A percentile compares a stretch with the other conserved stretches of the same genome.
These are phyloP conservation scores for Lachnellula occidentalis DNA, from an alignment of 2,329 filamentous ascomycete species.

Conservation along the genomic window DNA sequence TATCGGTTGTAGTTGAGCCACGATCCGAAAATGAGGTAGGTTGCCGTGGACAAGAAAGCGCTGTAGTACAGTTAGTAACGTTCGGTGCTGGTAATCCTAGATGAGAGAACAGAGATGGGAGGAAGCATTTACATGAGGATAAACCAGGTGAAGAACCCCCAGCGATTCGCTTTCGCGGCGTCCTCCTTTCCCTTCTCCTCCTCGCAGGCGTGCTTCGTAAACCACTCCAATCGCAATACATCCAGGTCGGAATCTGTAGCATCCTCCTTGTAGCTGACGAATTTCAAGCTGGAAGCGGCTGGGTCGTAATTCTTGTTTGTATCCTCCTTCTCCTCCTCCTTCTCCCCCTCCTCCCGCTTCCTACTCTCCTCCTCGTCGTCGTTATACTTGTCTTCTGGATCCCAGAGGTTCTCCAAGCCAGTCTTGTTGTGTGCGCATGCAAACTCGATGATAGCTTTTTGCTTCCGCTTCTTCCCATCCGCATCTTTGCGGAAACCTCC, in stretches of 20 bases:
- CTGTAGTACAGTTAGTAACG: slow-evolving; percentile 39
- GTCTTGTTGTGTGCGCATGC: slow-evolving; percentile 68
- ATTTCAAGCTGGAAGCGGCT: slow-evolving; percentile 59
- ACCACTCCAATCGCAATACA: slow-evolving; percentile 74
- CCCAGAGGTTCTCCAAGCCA: slow-evolving; percentile 67
- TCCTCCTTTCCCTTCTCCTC: slow-evolving; percentile 40
- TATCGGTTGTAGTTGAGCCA: slow-evolving; percentile 99
- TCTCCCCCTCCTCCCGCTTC: slow-evolving; percentile 31
- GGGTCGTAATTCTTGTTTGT: slow-evolving; percentile 26
- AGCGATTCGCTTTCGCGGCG: slow-evolving; percentile 48
- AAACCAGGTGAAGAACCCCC: slow-evolving; percentile 98
- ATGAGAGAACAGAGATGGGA: neutral
- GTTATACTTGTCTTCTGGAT: slow-evolving; percentile 50
- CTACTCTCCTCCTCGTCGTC: slow-evolving; percentile 33
- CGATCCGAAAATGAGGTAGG: slow-evolving; percentile 95
- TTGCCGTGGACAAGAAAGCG: slow-evolving; percentile 74
- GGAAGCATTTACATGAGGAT: slow-evolving; percentile 71
- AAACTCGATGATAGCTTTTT: slow-evolving; percentile 80
- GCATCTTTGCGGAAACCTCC: slow-evolving; percentile 53
- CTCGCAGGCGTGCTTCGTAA: slow-evolving; percentile 82
- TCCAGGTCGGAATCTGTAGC: slow-evolving; percentile 43
- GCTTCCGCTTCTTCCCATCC: slow-evolving; percentile 48
- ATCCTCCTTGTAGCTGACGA: slow-evolving; percentile 66
- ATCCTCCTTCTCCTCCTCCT: slow-evolving; percentile 25
- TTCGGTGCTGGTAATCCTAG: slow-evolving; percentile 6